A percentile compares a stretch with the other conserved stretches of the same genome.
Evolutionary conservation across 1,284 basidiomycete genomes (phyloP).

Genomic region (Rhodotorula mucilaginosa): DNA sequence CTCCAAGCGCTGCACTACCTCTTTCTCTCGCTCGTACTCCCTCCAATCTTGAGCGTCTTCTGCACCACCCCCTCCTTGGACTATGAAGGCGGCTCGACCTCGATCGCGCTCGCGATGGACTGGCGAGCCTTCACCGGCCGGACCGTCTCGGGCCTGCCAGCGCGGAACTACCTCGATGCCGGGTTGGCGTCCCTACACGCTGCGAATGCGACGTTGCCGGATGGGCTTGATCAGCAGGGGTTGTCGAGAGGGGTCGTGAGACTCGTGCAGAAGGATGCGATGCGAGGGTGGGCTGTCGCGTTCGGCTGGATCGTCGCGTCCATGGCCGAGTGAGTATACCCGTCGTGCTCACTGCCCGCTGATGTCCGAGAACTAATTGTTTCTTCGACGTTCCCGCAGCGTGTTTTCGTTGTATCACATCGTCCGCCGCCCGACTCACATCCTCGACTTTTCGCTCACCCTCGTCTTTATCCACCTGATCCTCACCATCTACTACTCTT

Average conservation of each 20-base stretch:
- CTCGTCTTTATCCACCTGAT: constrained; percentile 85
- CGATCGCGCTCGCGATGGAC: constrained; percentile 91
- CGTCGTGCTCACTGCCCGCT: not conserved
- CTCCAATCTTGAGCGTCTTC: constrained; percentile 71
- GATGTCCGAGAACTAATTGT: not conserved
- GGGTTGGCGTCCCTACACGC: constrained; percentile 46
- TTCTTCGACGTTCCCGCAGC: constrained; percentile 53
- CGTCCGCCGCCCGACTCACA: constrained; percentile 83
- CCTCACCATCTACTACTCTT: constrained; percentile 85
- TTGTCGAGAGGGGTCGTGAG: constrained; percentile 22
- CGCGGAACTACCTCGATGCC: constrained; percentile 52
- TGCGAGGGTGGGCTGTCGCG: constrained; percentile 82
- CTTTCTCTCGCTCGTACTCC: constrained; percentile 75
- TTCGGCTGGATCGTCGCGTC: constrained; percentile 76
- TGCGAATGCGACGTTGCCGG: constrained; percentile 15
- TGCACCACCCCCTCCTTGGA: constrained; percentile 69
- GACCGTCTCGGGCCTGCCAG: constrained; percentile 57
- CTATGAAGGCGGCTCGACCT: constrained; percentile 81
- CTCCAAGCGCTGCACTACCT: constrained; percentile 92
- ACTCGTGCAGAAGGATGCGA: constrained; percentile 49
- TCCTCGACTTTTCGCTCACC: constrained; percentile 90
- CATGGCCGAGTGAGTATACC: constrained; percentile 67
- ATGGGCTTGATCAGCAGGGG: not conserved
- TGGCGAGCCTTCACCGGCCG: constrained; percentile 92
- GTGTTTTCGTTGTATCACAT: constrained; percentile 82